Conservation (phyloP, 2,329 filamentous ascomycete species). For the Colletotrichum somersetense region DNA sequence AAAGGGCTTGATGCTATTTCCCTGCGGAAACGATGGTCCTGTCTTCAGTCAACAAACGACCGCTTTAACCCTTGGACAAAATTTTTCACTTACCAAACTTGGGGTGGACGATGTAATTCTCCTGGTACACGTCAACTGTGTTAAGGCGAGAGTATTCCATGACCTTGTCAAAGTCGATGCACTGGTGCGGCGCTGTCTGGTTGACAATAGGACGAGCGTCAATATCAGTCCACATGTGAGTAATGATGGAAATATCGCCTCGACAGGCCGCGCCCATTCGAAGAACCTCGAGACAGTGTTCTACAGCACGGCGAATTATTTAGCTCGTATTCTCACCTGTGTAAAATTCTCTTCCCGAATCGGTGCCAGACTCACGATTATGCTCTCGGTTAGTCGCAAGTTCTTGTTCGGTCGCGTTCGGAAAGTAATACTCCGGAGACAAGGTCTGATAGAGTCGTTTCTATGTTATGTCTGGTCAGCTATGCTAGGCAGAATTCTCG, state of each 20-base stretch:
- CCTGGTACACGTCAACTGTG: conserved; percentile 34
- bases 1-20: conserved; percentile 40
- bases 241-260: conserved; percentile 39
- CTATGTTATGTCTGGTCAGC: conserved; percentile 6
- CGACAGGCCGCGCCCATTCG: conserved; percentile 39
- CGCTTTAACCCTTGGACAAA: too few relatives aligned
- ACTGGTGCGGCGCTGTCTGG: conserved; percentile 39
- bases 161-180: conserved; percentile 29
- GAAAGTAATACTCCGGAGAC: conserved; percentile 36
- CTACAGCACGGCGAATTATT: not conserved
- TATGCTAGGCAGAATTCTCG: not conserved
- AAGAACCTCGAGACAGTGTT: conserved; percentile 39
- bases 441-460: conserved; percentile 39
- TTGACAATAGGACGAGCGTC: conserved; percentile 39
- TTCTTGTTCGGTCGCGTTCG: conserved; percentile 33
- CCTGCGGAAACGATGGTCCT: conserved; percentile 38
- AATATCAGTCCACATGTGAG: conserved; percentile 41
- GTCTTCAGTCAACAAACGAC: not conserved
- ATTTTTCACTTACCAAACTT: conserved; percentile 24
- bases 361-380: conserved; percentile 17
- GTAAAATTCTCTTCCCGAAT: not conserved
- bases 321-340: not conserved
- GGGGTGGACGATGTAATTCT: conserved; percentile 39
- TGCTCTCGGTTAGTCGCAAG: conserved; percentile 34
- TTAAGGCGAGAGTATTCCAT: conserved; percentile 35